These are phyloP conservation scores for Aspergillus ostianus DNA, from an alignment of 495 filamentous ascomycete genomes.

Conservation along the genomic window DNA sequence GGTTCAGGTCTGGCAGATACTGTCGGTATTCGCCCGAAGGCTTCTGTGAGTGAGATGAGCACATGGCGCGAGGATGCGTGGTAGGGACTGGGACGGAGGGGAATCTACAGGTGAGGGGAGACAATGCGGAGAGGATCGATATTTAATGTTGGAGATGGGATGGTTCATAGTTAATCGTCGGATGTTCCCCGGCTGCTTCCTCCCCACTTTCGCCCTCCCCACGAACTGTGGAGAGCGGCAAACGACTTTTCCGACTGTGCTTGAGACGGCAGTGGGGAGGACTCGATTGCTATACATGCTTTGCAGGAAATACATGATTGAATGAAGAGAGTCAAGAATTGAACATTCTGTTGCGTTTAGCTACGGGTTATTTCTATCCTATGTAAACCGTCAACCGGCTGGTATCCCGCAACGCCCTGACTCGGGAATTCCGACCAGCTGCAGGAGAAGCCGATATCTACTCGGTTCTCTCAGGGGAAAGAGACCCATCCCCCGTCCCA, in stretches of 20 bases:
- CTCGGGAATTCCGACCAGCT: background rate
- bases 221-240: background rate
- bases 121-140: background rate
- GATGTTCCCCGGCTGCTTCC: background rate
- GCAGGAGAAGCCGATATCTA: too few relatives aligned
- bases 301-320: too few relatives aligned
- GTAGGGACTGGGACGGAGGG: background rate
- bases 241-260: background rate
- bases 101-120: background rate
- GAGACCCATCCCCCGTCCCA: background rate
- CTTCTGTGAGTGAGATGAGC: conserved; percentile 17
- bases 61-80: conserved; percentile 1
- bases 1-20: conserved; percentile 60
- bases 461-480: too few relatives aligned
- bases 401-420: too few relatives aligned
- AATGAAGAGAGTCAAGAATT: too few relatives aligned
- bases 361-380: too few relatives aligned
- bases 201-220: background rate
- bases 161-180: too few relatives aligned
- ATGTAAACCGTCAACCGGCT: too few relatives aligned
- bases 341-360: too few relatives aligned
- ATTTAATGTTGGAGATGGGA: background rate
- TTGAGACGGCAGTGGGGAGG: background rate
- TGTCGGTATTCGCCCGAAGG: conserved; percentile 50
- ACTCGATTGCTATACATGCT: too few relatives aligned